Percentiles rank a stretch among this genome's conserved stretches.
Conservation (phyloP, 2,329 filamentous ascomycete species). For the Aspergillus thermomutatus region DNA sequence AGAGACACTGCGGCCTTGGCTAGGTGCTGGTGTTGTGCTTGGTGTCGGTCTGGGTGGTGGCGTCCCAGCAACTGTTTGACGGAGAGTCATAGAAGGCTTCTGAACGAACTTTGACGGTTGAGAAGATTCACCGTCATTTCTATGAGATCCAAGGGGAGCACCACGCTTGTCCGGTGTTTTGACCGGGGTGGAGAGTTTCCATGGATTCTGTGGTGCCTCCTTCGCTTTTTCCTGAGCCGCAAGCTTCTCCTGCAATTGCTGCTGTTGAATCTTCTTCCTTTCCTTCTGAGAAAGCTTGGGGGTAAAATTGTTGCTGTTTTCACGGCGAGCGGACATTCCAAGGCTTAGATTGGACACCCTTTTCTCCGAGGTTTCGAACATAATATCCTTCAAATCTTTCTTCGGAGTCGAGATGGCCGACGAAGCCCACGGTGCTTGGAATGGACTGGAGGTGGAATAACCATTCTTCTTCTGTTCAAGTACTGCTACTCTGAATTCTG, state of each 20-base stretch:
- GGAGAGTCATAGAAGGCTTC: slow-evolving; percentile 56
- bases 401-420: slow-evolving; percentile 58
- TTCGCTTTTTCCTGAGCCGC: slow-evolving; percentile 33
- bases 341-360: slow-evolving; percentile 53
- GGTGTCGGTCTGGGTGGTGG: slow-evolving; percentile 25
- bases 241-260: slow-evolving; percentile 50
- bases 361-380: slow-evolving; percentile 58
- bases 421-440: slow-evolving; percentile 51
- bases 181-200: slow-evolving; percentile 53
- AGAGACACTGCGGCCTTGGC: slow-evolving; percentile 40
- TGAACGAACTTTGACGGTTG: slow-evolving; percentile 25
- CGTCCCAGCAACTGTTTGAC: slow-evolving; percentile 56
- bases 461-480: slow-evolving; percentile 22
- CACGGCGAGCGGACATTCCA: slow-evolving; percentile 47
- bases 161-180: slow-evolving; percentile 13
- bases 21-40: slow-evolving; percentile 42
- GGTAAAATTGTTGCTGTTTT: slow-evolving; percentile 38
- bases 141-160: slow-evolving; percentile 39
- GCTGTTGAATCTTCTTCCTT: slow-evolving; percentile 76
- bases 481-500: slow-evolving; percentile 17
- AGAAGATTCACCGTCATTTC: slow-evolving; percentile 9
- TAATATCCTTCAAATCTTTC: slow-evolving; percentile 72
- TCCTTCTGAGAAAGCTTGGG: slow-evolving; percentile 86
- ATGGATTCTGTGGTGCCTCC: slow-evolving; percentile 50
- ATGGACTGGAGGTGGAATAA: slow-evolving; percentile 25